Evolutionary conservation across 1,284 basidiomycete species (phyloP).

Genomic region (Rhodotorula glutinis): DNA sequence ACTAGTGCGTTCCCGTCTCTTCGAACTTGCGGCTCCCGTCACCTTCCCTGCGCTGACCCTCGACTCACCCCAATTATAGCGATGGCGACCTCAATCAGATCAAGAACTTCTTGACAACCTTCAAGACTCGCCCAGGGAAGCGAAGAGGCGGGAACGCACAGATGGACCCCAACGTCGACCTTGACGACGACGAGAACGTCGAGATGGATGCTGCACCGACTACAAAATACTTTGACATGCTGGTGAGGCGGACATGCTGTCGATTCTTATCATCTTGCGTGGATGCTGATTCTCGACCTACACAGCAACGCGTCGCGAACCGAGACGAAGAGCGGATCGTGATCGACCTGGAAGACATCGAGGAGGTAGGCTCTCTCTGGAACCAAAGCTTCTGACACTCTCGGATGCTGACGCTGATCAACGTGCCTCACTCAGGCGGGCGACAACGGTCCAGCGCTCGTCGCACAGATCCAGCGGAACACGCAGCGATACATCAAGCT

Average conservation of each 20-base stretch:
- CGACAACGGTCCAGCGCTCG: constrained; percentile 60
- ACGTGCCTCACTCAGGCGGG: constrained; percentile 57
- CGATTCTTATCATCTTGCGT: background rate
- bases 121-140: constrained; percentile 47
- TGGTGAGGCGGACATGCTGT: constrained; percentile 58
- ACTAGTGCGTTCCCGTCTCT: constrained; percentile 52
- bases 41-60: background rate
- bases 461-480: constrained; percentile 73
- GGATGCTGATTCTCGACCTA: background rate
- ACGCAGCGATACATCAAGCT: constrained; percentile 85
- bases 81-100: constrained; percentile 57
- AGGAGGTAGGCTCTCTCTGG: constrained; percentile 41
- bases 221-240: constrained; percentile 82
- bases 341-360: constrained; percentile 51
- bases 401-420: background rate
- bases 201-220: constrained; percentile 46
- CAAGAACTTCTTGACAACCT: constrained; percentile 64
- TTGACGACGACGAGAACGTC: constrained; percentile 53
- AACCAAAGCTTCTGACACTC: rapidly evolving
- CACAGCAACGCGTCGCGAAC: constrained; percentile 85
- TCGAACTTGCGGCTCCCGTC: background rate
- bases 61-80: constrained; percentile 52
- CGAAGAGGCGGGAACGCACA: constrained; percentile 43
- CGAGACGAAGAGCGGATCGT: constrained; percentile 72
- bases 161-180: constrained; percentile 62